A percentile compares a stretch with the other conserved stretches of the same genome.
These are phyloP conservation scores for Malus hybrid DNA, from an alignment of 331 rosid genomes.

Conservation along the genomic window DNA sequence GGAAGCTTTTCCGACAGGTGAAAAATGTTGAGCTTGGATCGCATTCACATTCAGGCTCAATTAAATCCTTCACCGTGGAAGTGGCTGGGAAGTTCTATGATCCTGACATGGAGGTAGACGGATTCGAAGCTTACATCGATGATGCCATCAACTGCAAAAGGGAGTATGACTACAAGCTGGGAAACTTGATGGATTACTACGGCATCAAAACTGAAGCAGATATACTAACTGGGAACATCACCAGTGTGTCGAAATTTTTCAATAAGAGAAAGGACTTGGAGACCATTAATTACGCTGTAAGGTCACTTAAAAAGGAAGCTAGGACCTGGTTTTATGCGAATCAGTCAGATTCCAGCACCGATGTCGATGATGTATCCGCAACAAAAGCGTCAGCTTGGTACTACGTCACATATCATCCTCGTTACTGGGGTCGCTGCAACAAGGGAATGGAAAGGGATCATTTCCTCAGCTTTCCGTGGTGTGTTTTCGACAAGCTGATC, in stretches of 20 bases:
- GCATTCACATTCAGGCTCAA: not conserved
- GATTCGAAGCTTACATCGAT: conserved; percentile 8
- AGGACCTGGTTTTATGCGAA: conserved; percentile 21
- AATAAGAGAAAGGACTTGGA: conserved; percentile 10
- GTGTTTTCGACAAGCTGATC: conserved; percentile 23
- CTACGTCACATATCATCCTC: conserved; percentile 28
- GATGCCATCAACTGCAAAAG: conserved; percentile 27
- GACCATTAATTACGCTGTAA: conserved; percentile 10
- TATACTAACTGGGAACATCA: conserved; percentile 21
- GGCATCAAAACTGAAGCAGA: conserved; percentile 37
- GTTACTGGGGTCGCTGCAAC: conserved; percentile 29
- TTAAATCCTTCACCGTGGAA: conserved; percentile 22
- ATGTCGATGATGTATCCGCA: not conserved
- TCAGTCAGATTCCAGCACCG: not conserved
- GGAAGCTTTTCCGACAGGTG: conserved; percentile 35
- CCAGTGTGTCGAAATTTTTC: conserved; percentile 13
- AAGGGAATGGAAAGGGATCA: conserved; percentile 24
- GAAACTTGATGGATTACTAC: conserved; percentile 32
- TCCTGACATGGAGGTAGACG: conserved; percentile 31
- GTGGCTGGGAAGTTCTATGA: conserved; percentile 15
- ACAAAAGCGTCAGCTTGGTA: conserved; percentile 43
- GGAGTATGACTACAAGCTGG: conserved; percentile 29
- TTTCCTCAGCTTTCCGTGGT: conserved; percentile 38
- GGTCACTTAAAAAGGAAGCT: conserved; percentile 32
- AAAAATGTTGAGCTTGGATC: conserved; percentile 5